A percentile compares a stretch with the other conserved stretches of the same genome.
These are phyloP conservation scores for Rhodotorula sphaerocarpa DNA, from an alignment of 768 basidiomycete genomes.

Conservation along the genomic window DNA sequence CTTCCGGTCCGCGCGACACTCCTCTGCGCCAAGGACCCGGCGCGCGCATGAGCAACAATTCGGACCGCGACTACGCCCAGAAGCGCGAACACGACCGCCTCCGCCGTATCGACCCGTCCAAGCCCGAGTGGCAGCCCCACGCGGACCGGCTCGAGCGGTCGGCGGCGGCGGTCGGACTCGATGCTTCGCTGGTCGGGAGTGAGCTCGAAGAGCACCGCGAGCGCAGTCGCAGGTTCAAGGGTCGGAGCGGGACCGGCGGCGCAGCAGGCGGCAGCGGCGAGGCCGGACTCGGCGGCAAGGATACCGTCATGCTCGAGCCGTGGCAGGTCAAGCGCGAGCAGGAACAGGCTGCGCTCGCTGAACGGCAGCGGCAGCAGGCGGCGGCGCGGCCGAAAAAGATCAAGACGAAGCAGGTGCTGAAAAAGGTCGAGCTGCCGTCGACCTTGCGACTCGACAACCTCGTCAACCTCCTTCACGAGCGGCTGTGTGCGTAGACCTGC, in stretches of 20 bases:
- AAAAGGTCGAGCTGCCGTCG: constrained; percentile 22
- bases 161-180: constrained; percentile 2
- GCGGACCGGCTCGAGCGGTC: not conserved
- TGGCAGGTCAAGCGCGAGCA: not conserved
- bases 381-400: not conserved
- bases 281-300: not conserved
- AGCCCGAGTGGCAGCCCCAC: not conserved
- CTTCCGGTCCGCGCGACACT: no score
- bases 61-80: constrained; percentile 4
- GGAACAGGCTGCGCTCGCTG: not conserved
- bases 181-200: not conserved
- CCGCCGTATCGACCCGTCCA: constrained; percentile 2
- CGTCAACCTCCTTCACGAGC: constrained; percentile 21
- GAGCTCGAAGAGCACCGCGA: constrained; percentile 1
- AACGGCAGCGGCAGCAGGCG: not conserved
- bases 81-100: constrained; percentile 14
- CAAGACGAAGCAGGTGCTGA: not conserved
- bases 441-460: constrained; percentile 19
- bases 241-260: not conserved
- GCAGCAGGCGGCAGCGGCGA: not conserved
- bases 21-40: no score
- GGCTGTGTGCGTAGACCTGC: constrained; percentile 9
- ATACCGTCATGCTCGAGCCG: not conserved
- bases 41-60: not conserved
- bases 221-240: constrained; percentile 5